Evolutionary conservation across 164 flowering plant genomes (phyloP), one percentile per base, ranked within the genome.

Genomic region (Macadamia integrifolia): DNA sequence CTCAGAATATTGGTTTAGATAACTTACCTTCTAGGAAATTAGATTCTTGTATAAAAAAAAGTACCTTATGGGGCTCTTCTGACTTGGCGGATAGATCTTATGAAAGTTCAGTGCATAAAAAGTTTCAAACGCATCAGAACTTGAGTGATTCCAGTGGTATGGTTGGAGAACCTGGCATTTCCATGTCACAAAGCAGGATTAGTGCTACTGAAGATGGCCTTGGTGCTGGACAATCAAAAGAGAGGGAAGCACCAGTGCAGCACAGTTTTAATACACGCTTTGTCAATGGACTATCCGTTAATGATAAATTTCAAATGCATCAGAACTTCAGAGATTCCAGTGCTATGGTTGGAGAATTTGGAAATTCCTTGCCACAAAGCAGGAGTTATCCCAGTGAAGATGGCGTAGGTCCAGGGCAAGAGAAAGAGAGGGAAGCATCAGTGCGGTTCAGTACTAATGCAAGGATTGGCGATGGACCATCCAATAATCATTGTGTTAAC

Each of bases 41-140:
- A 44, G 42, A 58, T 35, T 68, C 71, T 62, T 69, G 66, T 66
- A 64, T 35, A 49, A 53, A 62, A 62, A 74, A 60, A 77, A 69
- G 66, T 74, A 62, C 71, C 49, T 64, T 72, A 61, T 64, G 66
- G 72, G 70, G 58, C 70, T 72, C 86, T 69, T 75, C 77, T 75
- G 73, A 74, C 35, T 65, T 0, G 43, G 32, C 55, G 60, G 43
- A 13, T 64, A 64, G 31, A 59, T 65, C 42, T 61, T 69, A 53
- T 69, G 75, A 59, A 42, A 64, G 58, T 65, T 31, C 60, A 46
- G 75, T 28, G 65, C 35, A 29, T 46, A 73, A 71, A 52, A 46
- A 48, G 46, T 61, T 68, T 42, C 79, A 72, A 67, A 42, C 58
- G 23, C 68, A 72, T 66, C 69, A 76, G 66, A 71, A 64, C 57